Conservation (phyloP, 2,329 filamentous ascomycete genomes). For the Pseudogymnoascus sp. region DNA sequence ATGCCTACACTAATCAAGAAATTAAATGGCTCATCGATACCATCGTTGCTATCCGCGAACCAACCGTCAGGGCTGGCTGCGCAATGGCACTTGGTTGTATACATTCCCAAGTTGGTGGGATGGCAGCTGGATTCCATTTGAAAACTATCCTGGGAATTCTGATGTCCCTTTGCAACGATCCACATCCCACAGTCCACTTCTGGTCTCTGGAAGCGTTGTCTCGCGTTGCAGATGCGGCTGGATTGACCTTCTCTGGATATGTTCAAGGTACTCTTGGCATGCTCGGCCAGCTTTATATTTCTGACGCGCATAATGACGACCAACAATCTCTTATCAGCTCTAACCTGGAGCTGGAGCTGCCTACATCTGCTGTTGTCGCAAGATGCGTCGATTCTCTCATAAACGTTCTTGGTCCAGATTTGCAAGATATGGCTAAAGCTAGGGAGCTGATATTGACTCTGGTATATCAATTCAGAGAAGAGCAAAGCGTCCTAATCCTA, state of each 20-base stretch:
- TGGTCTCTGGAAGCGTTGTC: slow-evolving; percentile 89
- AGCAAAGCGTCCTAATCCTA: slow-evolving; percentile 62
- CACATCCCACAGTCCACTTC: slow-evolving; percentile 90
- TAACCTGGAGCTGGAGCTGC: slow-evolving; percentile 79
- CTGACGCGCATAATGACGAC: slow-evolving; percentile 85
- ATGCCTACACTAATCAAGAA: slow-evolving; percentile 78
- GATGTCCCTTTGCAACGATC: slow-evolving; percentile 95
- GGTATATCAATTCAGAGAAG: slow-evolving; percentile 72
- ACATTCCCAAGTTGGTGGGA: slow-evolving; percentile 89
- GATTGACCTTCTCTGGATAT: slow-evolving; percentile 83
- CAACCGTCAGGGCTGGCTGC: slow-evolving; percentile 85
- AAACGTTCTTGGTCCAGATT: slow-evolving; percentile 89
- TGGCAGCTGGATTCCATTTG: slow-evolving; percentile 92
- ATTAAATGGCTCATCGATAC: slow-evolving; percentile 90
- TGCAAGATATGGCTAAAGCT: slow-evolving; percentile 89
- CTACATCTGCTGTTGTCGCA: slow-evolving; percentile 74
- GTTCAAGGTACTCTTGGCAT: slow-evolving; percentile 88
- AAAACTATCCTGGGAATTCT: slow-evolving; percentile 96
- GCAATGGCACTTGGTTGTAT: slow-evolving; percentile 90
- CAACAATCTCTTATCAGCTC: slow-evolving; percentile 72
- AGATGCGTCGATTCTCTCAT: slow-evolving; percentile 91
- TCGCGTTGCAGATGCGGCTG: slow-evolving; percentile 82
- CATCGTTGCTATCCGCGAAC: slow-evolving; percentile 88
- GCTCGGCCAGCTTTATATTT: slow-evolving; percentile 85
- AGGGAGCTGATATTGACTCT: slow-evolving; percentile 84